Conservation (phyloP, 345 rosid genomes). For the Pugionium dolabratum region DNA sequence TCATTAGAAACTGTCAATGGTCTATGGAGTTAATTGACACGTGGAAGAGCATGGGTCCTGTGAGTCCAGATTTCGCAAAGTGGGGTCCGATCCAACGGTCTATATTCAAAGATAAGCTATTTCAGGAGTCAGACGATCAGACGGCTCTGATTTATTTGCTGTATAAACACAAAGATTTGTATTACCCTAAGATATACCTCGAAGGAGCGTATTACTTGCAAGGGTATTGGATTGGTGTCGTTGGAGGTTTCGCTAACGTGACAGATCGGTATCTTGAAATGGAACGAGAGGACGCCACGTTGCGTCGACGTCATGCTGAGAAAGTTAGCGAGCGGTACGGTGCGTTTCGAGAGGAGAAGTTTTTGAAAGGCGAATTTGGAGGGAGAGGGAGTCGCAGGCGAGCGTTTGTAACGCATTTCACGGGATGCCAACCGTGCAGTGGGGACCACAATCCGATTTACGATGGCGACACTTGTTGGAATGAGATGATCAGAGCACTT, state of each 20-base stretch:
- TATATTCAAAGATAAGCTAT: conserved; percentile 73
- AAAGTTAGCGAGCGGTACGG: conserved; percentile 74
- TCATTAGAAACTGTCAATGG: conserved; percentile 95
- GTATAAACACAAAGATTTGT: conserved; percentile 51
- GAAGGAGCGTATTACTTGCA: conserved; percentile 70
- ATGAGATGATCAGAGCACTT: conserved; percentile 77
- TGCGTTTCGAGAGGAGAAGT: conserved; percentile 55
- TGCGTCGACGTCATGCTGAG: conserved; percentile 75
- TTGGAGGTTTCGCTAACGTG: conserved; percentile 56
- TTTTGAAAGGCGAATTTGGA: conserved; percentile 53
- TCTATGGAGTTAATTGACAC: conserved; percentile 81
- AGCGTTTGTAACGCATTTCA: conserved; percentile 84
- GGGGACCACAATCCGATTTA: conserved; percentile 73
- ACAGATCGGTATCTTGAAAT: conserved; percentile 55
- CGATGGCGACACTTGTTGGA: conserved; percentile 69
- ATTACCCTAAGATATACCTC: conserved; percentile 58
- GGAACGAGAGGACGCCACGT: conserved; percentile 50
- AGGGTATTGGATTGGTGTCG: conserved; percentile 72
- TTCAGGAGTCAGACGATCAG: conserved; percentile 85
- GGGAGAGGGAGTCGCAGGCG: conserved; percentile 63
- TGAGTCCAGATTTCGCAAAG: conserved; percentile 48
- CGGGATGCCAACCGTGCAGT: conserved; percentile 95
- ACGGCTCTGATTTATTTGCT: conserved; percentile 72
- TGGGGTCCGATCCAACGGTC: conserved; percentile 77
- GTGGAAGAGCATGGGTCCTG: conserved; percentile 84